Base-by-base conservation (phyloP, 306 rosid genomes). In the Begonia fuchsioides region DNA sequence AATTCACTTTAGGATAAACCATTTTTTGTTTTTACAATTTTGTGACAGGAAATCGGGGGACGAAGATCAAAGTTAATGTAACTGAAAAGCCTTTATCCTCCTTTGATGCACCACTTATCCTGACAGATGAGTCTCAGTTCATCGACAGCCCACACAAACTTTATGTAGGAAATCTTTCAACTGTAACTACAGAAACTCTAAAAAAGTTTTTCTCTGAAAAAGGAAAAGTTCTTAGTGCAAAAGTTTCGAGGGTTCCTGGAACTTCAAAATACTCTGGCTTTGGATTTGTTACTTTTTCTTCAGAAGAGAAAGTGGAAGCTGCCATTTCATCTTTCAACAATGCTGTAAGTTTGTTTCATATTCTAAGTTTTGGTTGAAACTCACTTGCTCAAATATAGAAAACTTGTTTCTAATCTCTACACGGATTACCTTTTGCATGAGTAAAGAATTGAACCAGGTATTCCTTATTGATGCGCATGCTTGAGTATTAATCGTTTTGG, bases 201-300 rank as follows among this genome's bases (percentile, higher is more conserved):
- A 75, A 74, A 56, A 68, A 39, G 19, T 76, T 79, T 5, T 90
- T 90, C 61, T 78, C 95, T 12, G 76, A 72, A 55, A 81, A 71
- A 66, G 95, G 76, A 54, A 75, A 74, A 32, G 97, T 70, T 62
- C 82, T 90, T 51, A 57, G 97, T 58, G 83, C 95, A 58, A 90
- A 90, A 72, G 84, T 90, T 62, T 90, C 97, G 2, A 80, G 95
- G 66, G 80, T 79, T 62, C 92, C 93, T 13, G 90, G 95, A 61
- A 90, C 95, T 59, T 79, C 97, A 39, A 90, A 84, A 57, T 74
- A 95, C 20, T 79, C 56, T 13, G 95, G 93, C 39, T 84, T 74
- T 40, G 97, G 97, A 43, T 90, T 90, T 58, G 87, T 90, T 59
- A 52, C 76, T 9, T 90, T 90, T 68, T 74, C 95, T 49, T 79